Conservation (phyloP, 106 monocot genomes). For the Dioscorea dumetorum region DNA sequence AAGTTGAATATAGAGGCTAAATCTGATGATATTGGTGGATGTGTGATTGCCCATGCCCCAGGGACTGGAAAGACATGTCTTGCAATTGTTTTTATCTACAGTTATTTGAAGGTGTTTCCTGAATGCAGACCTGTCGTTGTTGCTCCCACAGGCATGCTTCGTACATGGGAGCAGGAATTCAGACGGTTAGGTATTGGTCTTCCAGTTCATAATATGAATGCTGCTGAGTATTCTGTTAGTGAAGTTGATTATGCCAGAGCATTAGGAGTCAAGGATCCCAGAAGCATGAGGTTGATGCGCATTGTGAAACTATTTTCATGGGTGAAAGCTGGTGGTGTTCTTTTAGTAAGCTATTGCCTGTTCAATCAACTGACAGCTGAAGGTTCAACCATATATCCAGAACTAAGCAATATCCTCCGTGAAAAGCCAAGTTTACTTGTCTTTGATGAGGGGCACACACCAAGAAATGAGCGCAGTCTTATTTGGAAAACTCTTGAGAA, state of each 20-base stretch:
- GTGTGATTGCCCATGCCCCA: constrained; percentile 81
- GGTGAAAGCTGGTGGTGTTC: constrained; percentile 31
- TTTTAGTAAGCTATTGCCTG: constrained; percentile 63
- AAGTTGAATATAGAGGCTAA: constrained; percentile 7
- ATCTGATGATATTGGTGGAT: constrained; percentile 22
- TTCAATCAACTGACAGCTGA: constrained; percentile 32
- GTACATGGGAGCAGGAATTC: constrained; percentile 67
- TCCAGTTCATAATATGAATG: constrained; percentile 60
- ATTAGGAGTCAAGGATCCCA: constrained; percentile 9
- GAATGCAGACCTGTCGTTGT: constrained; percentile 56
- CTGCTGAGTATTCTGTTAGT: constrained; percentile 17
- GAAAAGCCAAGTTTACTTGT: constrained; percentile 54
- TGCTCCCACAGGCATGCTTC: constrained; percentile 49
- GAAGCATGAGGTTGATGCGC: constrained; percentile 6
- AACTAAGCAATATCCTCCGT: constrained; percentile 23
- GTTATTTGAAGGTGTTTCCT: constrained; percentile 52
- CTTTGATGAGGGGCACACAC: constrained; percentile 82
- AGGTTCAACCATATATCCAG: neutral
- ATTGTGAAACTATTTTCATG: constrained; percentile 47
- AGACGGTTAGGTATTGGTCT: constrained; percentile 41
- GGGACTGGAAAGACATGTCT: constrained; percentile 81
- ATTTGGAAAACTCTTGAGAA: constrained; percentile 45
- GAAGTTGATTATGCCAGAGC: constrained; percentile 25
- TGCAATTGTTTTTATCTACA: constrained; percentile 60
- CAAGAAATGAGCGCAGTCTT: constrained; percentile 48